Conservation (phyloP, 768 basidiomycete genomes). For the Suillus sp. region DNA sequence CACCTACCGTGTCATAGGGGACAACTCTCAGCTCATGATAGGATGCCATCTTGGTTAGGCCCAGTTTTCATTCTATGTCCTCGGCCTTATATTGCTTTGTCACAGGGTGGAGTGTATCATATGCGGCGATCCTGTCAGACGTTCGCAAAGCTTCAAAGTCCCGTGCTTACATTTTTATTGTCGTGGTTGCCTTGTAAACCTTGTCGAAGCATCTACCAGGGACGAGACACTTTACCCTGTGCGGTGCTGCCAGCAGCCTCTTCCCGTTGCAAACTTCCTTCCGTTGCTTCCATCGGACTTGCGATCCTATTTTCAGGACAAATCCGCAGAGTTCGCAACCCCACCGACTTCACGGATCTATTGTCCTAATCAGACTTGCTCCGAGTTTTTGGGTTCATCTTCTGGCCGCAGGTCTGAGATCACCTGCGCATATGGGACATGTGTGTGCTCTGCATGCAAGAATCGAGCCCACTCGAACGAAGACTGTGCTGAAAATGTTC, state of each 20-base stretch:
- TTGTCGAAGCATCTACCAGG: slow-evolving; percentile 43
- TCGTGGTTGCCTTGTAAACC: slow-evolving; percentile 41
- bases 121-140: slow-evolving; percentile 40
- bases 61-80: not conserved
- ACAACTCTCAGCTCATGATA: not conserved
- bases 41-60: not conserved
- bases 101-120: slow-evolving; percentile 41
- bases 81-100: not conserved
- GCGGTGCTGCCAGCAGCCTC: slow-evolving; percentile 47
- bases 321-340: slow-evolving; percentile 48
- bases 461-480: slow-evolving; percentile 42
- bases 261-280: slow-evolving; percentile 32
- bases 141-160: slow-evolving; percentile 34
- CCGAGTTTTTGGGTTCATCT: slow-evolving; percentile 52
- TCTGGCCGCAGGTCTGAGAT: slow-evolving; percentile 20
- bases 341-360: slow-evolving; percentile 49
- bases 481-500: slow-evolving; percentile 45
- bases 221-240: slow-evolving; percentile 58
- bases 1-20: too few species aligned
- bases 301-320: slow-evolving; percentile 39
- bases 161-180: slow-evolving; percentile 53
- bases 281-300: slow-evolving; percentile 34
- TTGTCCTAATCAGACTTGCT: slow-evolving; percentile 50
- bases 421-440: slow-evolving; percentile 43
- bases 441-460: slow-evolving; percentile 54